A percentile compares a stretch with the other conserved stretches of the same genome.
Evolutionary conservation across 202 grass and related monocot genomes (phyloP).

Genomic region (Digitaria exilis): DNA sequence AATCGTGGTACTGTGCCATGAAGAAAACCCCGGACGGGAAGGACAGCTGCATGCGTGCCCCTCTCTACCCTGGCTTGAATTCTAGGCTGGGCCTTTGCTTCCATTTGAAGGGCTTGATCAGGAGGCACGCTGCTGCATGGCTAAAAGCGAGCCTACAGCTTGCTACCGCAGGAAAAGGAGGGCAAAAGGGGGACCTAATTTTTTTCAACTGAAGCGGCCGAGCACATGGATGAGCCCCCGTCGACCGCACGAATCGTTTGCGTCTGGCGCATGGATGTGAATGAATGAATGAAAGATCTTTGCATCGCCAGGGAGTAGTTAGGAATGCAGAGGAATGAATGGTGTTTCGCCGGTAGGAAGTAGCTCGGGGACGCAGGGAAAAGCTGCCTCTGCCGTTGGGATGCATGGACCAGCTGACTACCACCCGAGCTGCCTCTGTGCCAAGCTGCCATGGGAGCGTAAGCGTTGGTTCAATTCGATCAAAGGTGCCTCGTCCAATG

Average conservation of each 20-base stretch:
- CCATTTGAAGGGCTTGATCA: neutral
- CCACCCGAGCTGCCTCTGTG: neutral
- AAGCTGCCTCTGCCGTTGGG: neutral
- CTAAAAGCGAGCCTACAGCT: conserved; percentile 48
- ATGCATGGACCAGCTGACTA: neutral
- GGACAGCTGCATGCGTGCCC: neutral
- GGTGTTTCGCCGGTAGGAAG: neutral
- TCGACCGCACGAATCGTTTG: neutral
- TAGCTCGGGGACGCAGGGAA: neutral
- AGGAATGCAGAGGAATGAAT: conserved; percentile 12
- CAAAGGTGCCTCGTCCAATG: neutral
- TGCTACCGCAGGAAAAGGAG: conserved; percentile 14
- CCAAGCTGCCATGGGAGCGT: neutral
- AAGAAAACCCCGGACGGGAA: conserved; percentile 13
- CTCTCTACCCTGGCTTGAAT: neutral
- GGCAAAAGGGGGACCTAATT: neutral
- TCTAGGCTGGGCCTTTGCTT: conserved; percentile 18
- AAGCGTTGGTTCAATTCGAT: neutral
- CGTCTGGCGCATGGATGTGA: neutral
- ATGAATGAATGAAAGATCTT: neutral
- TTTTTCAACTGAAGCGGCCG: conserved; percentile 25
- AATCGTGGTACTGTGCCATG: conserved; percentile 7
- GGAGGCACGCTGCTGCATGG: conserved; percentile 16
- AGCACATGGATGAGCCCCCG: neutral
- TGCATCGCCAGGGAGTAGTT: neutral